These are phyloP conservation scores for Austroboletus novae-zelandiae DNA, from an alignment of 1,284 basidiomycete species.

Conservation along the genomic window DNA sequence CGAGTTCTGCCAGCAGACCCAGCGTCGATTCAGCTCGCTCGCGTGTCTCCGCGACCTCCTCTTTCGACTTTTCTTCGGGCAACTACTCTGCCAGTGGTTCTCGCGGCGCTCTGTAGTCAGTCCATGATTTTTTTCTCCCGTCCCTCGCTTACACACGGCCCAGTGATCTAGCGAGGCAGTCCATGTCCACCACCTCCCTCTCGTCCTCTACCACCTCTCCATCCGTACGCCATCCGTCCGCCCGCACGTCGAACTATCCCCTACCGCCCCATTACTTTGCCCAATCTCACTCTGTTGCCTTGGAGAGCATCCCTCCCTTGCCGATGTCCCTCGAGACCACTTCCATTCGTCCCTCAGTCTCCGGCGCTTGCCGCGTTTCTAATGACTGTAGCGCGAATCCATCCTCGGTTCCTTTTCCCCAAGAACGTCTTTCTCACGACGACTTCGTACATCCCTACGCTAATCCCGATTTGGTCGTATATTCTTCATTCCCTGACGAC, in stretches of 20 bases:
- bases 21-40: constrained; percentile 64
- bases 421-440: constrained; percentile 30
- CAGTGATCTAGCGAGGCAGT: constrained; percentile 55
- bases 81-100: constrained; percentile 40
- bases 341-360: constrained; percentile 7
- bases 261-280: constrained; percentile 7
- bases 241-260: constrained; percentile 32
- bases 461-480: constrained; percentile 59
- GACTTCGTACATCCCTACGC: constrained; percentile 66
- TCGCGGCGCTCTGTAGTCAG: constrained; percentile 59
- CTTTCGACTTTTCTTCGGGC: constrained; percentile 57
- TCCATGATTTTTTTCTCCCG: constrained; percentile 12
- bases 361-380: constrained; percentile 9
- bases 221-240: constrained; percentile 32
- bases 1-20: constrained; percentile 47
- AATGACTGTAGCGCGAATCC: constrained; percentile 11
- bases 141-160: constrained; percentile 5
- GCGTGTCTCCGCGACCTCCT: constrained; percentile 48
- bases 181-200: constrained; percentile 55
- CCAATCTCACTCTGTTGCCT: constrained; percentile 9
- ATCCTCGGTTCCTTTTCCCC: constrained; percentile 21
- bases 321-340: constrained; percentile 1
- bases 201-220: constrained; percentile 36
- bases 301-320: constrained; percentile 7
- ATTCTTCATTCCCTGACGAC: constrained; percentile 34